Percentiles rank a stretch among this genome's conserved stretches.
Conservation (phyloP, 805 yeast species). For the Candida tammaniensis region DNA sequence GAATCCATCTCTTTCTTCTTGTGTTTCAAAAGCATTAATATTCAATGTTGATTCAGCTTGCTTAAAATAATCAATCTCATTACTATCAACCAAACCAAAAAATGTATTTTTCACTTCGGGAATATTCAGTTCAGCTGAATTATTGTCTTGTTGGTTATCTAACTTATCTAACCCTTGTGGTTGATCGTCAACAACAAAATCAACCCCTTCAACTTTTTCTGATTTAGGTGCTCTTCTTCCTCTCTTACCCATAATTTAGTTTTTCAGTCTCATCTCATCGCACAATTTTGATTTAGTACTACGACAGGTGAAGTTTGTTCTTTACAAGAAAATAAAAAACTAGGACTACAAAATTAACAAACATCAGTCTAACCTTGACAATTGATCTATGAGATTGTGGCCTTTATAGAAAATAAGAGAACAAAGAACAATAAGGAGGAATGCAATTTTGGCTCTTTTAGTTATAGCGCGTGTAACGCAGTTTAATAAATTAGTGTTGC, state of each 20-base stretch:
- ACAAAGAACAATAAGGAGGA: too few relatives aligned
- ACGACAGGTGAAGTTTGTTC: too few relatives aligned
- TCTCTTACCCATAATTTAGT: constrained; percentile 20
- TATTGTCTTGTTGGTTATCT: constrained; percentile 1
- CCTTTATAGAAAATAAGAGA: too few relatives aligned
- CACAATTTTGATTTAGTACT: too few relatives aligned
- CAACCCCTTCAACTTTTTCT: constrained; percentile 19
- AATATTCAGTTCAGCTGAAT: not conserved
- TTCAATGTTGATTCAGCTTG: constrained; percentile 87
- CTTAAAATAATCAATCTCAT: constrained; percentile 87
- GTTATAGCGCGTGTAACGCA: too few relatives aligned
- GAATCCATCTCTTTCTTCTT: constrained; percentile 73
- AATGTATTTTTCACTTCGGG: constrained; percentile 34
- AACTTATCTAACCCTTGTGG: constrained; percentile 4
- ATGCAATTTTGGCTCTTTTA: too few relatives aligned
- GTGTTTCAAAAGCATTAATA: constrained; percentile 69
- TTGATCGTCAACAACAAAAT: constrained; percentile 12
- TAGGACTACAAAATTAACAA: too few relatives aligned
- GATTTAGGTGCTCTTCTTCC: constrained; percentile 42
- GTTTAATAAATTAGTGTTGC: too few relatives aligned
- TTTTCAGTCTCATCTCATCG: constrained; percentile 9
- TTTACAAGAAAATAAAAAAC: too few relatives aligned
- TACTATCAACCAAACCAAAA: constrained; percentile 82
- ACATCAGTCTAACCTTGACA: too few relatives aligned
- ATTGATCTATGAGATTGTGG: too few relatives aligned